Conservation (phyloP, 1,284 basidiomycete genomes). For the Malassezia caprae region DNA sequence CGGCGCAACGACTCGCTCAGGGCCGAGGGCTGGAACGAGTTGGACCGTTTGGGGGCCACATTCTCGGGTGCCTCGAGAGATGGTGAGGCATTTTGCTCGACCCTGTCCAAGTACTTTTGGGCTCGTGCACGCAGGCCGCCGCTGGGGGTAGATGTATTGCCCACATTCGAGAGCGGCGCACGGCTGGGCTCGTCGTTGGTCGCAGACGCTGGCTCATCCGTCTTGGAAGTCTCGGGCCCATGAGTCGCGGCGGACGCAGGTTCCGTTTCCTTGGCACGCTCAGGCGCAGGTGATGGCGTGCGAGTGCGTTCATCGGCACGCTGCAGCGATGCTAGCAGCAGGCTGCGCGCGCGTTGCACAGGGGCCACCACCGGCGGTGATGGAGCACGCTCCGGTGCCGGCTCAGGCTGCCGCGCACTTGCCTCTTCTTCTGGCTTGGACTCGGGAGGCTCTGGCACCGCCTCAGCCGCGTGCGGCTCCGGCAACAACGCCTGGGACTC, state of each 20-base stretch:
- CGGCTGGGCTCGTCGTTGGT: not conserved
- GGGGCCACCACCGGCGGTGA: not conserved
- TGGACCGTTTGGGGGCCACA: not conserved
- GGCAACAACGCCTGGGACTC: not conserved
- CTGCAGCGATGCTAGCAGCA: conserved; percentile 8
- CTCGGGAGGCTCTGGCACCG: not conserved
- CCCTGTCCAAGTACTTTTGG: conserved; percentile 11
- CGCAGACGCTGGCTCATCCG: not conserved
- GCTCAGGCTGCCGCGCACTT: too few species aligned
- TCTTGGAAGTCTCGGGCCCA: not conserved
- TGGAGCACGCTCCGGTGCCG: not conserved
- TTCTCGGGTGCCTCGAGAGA: not conserved
- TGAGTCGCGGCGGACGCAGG: not conserved
- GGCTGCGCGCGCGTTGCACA: conserved; percentile 3
- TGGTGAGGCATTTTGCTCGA: not conserved
- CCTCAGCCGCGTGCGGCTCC: not conserved
- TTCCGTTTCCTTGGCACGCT: not conserved
- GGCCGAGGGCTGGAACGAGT: conserved; percentile 9
- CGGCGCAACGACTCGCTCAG: conserved; percentile 15
- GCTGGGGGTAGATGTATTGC: not conserved
- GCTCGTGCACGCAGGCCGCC: conserved; percentile 14
- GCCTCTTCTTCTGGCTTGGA: too few species aligned
- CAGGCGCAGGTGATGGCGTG: conserved; percentile 6
- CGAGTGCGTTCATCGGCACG: conserved; percentile 14
- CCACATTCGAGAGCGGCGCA: conserved; percentile 4